A percentile compares a stretch with the other conserved stretches of the same genome.
phyloP scores from a whole-genome alignment of 1,284 basidiomycete species.

The Austropuccinia psidii region DNA sequence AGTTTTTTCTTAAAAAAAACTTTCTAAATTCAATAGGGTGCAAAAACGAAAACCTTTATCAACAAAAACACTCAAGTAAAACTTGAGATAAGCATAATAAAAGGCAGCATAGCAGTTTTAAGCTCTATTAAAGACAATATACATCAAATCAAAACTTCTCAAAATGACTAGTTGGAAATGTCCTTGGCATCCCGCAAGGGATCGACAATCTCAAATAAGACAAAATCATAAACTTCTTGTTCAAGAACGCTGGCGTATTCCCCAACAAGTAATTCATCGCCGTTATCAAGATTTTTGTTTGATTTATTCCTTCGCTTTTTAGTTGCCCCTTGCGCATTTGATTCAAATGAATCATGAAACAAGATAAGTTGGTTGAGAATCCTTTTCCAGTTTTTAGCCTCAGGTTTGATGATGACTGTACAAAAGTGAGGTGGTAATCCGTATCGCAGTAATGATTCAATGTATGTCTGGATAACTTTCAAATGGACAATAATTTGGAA shows the following conservation, averaged over 20 bases:
- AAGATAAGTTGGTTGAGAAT: constrained; percentile 64
- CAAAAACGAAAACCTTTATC: too few relatives aligned
- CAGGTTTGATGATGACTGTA: constrained; percentile 79
- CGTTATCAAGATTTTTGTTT: neutral
- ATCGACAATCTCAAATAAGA: constrained; percentile 36
- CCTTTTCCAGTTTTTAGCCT: constrained; percentile 68
- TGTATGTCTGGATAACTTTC: constrained; percentile 81
- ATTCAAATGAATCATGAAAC: constrained; percentile 68
- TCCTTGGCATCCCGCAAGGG: constrained; percentile 24
- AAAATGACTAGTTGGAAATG: too few relatives aligned
- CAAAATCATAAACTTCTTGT: constrained; percentile 35
- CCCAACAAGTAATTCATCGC: constrained; percentile 16
- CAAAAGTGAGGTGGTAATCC: constrained; percentile 88
- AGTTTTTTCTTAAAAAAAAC: too few relatives aligned
- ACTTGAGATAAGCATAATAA: too few relatives aligned
- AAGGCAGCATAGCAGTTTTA: too few relatives aligned
- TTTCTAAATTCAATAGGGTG: too few relatives aligned
- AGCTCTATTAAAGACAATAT: too few relatives aligned
- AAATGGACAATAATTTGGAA: constrained; percentile 91
- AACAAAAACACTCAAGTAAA: too few relatives aligned
- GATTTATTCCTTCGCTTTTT: neutral
- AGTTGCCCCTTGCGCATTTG: neutral
- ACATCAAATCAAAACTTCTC: too few relatives aligned
- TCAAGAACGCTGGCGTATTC: constrained; percentile 36
- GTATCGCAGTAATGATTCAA: constrained; percentile 91